These are phyloP conservation scores for Hemisphaericaspora lyxosophila DNA, from an alignment of 1,139 yeast genomes.

Conservation along the genomic window DNA sequence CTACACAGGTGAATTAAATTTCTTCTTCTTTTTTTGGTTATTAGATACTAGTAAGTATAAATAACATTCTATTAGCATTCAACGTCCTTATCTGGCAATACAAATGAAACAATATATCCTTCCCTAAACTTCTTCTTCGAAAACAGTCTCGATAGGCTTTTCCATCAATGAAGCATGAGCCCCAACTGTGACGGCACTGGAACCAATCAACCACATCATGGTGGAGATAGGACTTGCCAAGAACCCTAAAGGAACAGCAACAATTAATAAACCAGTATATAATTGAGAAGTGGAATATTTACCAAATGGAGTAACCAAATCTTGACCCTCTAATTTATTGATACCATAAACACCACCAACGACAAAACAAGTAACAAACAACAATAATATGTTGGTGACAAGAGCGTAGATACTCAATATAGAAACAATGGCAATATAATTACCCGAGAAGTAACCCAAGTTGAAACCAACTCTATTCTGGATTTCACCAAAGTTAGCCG, in stretches of 20 bases:
- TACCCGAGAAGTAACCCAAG: conserved; percentile 82
- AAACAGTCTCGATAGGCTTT: conserved; percentile 96
- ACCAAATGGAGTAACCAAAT: conserved; percentile 68
- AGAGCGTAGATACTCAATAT: conserved; percentile 57
- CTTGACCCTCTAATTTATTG: conserved; percentile 75
- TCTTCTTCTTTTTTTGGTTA: too few relatives aligned
- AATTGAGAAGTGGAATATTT: conserved; percentile 77
- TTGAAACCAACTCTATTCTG: conserved; percentile 88
- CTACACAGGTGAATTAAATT: conserved; percentile 1
- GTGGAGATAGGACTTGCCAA: conserved; percentile 93
- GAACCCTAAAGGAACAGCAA: conserved; percentile 85
- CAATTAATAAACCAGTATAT: conserved; percentile 78
- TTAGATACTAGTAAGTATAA: too few relatives aligned
- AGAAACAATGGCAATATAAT: conserved; percentile 77
- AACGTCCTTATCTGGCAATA: too few relatives aligned
- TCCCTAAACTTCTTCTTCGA: conserved; percentile 73
- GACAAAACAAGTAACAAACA: conserved; percentile 74
- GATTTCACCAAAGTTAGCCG: conserved; percentile 82
- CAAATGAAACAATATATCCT: too few relatives aligned
- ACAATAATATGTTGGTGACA: conserved; percentile 76
- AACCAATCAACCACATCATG: conserved; percentile 95
- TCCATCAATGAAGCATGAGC: conserved; percentile 95
- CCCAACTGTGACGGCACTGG: conserved; percentile 81
- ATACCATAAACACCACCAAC: conserved; percentile 77
- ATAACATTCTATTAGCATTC: background rate